These are phyloP conservation scores for Rhodomyrtus psidioides DNA, from an alignment of 441 rosid species.

Conservation along the genomic window DNA sequence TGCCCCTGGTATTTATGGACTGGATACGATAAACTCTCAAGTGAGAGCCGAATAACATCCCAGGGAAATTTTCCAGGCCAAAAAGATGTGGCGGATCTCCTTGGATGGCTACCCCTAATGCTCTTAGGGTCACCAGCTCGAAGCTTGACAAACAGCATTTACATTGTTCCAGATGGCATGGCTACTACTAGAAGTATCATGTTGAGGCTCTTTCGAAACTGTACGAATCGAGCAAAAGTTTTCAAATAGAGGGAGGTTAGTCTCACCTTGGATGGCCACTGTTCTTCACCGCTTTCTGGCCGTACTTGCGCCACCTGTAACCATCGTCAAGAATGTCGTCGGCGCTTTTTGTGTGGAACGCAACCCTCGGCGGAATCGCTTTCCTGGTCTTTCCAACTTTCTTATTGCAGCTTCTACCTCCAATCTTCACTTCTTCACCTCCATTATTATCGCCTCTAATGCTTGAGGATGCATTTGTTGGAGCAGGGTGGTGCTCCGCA, in stretches of 20 bases:
- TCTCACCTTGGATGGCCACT: slow-evolving; percentile 12
- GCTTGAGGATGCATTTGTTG: neutral
- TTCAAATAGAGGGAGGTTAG: neutral
- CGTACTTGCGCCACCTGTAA: slow-evolving; percentile 12
- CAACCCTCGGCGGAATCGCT: slow-evolving; percentile 4
- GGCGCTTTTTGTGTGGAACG: slow-evolving; percentile 10
- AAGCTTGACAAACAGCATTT: neutral
- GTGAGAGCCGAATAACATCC: neutral
- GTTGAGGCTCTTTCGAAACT: neutral
- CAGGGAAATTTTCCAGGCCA: neutral
- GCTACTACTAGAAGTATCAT: neutral
- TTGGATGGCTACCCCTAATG: neutral
- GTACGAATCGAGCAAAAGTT: neutral
- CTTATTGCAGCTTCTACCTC: neutral
- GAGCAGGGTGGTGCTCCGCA: neutral
- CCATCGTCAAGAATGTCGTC: slow-evolving; percentile 14
- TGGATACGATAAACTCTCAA: neutral
- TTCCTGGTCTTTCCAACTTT: neutral
- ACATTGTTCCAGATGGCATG: neutral
- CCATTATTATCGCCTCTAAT: neutral
- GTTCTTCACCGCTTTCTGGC: slow-evolving; percentile 13
- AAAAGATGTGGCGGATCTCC: neutral
- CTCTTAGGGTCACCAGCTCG: neutral
- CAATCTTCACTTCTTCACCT: neutral
- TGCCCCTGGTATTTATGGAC: neutral